Percentiles rank a stretch among this genome's conserved stretches.
Conservation (phyloP, 257 asterid species). For the Solanum boliviense region DNA sequence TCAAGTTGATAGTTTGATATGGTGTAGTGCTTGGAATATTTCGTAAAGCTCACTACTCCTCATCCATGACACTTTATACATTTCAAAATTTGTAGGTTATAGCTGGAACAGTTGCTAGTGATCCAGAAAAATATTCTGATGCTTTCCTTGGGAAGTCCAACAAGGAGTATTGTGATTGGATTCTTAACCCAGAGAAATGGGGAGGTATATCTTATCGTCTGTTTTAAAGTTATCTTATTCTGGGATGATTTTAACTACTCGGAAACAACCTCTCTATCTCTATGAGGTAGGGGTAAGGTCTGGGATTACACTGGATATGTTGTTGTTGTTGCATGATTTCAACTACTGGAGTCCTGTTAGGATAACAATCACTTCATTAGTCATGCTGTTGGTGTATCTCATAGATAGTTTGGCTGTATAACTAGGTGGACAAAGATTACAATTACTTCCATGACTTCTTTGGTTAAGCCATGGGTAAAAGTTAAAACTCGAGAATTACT, state of each 20-base stretch:
- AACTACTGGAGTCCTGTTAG: neutral
- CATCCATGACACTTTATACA: neutral
- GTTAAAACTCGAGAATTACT: neutral
- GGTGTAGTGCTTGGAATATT: neutral
- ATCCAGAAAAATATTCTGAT: slow-evolving; percentile 62
- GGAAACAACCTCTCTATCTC: neutral
- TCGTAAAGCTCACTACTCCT: neutral
- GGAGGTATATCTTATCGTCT: slow-evolving; percentile 53
- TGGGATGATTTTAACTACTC: neutral
- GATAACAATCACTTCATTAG: neutral
- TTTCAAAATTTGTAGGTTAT: slow-evolving; percentile 49
- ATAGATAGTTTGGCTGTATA: neutral
- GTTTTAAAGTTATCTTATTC: neutral
- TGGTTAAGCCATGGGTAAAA: neutral
- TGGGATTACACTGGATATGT: neutral
- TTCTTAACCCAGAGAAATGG: slow-evolving; percentile 92
- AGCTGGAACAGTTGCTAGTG: slow-evolving; percentile 87
- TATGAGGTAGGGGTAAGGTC: neutral
- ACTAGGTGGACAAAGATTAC: neutral
- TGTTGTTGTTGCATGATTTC: neutral
- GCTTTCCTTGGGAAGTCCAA: slow-evolving; percentile 84
- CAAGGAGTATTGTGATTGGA: slow-evolving; percentile 84
- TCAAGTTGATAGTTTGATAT: neutral
- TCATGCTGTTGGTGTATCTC: neutral
- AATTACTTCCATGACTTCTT: neutral